A percentile compares a stretch with the other conserved stretches of the same genome.
These are phyloP conservation scores for Centaurea solstitialis DNA, from an alignment of 129 eudicot species.

Conservation along the genomic window DNA sequence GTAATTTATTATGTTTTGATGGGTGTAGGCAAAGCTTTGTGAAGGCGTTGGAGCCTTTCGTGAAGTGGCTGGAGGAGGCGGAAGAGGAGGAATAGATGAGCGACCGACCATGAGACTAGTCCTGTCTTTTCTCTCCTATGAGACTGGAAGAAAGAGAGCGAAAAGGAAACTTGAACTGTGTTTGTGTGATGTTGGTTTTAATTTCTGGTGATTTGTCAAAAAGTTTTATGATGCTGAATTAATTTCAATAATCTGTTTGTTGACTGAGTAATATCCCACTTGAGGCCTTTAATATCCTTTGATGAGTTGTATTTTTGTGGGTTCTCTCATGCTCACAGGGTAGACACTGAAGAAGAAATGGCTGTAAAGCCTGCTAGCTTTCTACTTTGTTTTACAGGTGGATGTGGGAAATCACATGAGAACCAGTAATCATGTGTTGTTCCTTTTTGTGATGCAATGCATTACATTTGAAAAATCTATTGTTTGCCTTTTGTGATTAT, in stretches of 20 bases:
- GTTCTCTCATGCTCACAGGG: no score
- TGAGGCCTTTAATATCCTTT: background rate
- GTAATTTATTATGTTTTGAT: no score
- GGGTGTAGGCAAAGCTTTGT: constrained; percentile 85
- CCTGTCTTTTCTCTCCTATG: constrained; percentile 5
- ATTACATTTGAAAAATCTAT: no score
- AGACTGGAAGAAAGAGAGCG: background rate
- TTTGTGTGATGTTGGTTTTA: constrained; percentile 11
- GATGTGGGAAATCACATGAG: background rate
- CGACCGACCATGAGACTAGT: background rate
- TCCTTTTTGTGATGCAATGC: background rate
- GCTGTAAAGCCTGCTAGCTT: background rate
- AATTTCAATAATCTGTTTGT: constrained; percentile 30
- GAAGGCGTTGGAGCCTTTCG: constrained; percentile 96
- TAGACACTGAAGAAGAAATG: background rate
- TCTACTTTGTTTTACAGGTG: background rate
- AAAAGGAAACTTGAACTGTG: background rate
- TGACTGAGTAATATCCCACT: constrained; percentile 14
- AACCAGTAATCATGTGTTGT: background rate
- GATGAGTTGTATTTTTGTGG: background rate
- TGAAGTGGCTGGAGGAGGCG: constrained; percentile 98
- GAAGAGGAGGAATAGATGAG: constrained; percentile 80
- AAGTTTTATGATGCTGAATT: constrained; percentile 18
- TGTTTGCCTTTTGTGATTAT: no score
- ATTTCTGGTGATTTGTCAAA: constrained; percentile 23